Evolutionary conservation across 108 stramenopile genomes (phyloP).

Genomic region (Cylindrotheca fusiformis): DNA sequence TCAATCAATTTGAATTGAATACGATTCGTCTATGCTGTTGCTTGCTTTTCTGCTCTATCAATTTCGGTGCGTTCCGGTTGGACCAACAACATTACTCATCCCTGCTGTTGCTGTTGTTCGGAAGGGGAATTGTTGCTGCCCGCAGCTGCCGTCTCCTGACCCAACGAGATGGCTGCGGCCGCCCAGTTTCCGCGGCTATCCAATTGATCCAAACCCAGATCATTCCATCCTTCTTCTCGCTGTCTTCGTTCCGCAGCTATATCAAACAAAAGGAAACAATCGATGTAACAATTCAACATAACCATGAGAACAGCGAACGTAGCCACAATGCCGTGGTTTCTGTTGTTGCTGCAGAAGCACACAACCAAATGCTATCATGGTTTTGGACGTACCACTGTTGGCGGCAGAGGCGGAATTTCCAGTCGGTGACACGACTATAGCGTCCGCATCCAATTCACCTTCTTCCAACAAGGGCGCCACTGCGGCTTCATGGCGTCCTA

Average conservation of each 20-base stretch:
- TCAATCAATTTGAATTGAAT: too few species aligned
- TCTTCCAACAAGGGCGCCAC: conserved; percentile 69
- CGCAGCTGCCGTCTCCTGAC: neutral
- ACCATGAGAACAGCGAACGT: neutral
- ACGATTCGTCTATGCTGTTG: too few species aligned
- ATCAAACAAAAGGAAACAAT: neutral
- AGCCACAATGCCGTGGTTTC: neutral
- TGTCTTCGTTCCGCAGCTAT: conserved; percentile 59
- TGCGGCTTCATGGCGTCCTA: conserved; percentile 47
- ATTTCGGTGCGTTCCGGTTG: too few species aligned
- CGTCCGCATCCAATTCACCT: conserved; percentile 78
- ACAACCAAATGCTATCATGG: too few species aligned
- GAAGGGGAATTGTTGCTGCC: neutral
- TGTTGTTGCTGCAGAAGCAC: conserved; percentile 1
- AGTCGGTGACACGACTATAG: conserved; percentile 64
- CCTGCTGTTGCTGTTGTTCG: neutral
- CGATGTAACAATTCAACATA: neutral
- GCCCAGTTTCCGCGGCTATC: conserved; percentile 23
- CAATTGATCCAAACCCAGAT: conserved; percentile 81
- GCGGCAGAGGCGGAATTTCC: conserved; percentile 74
- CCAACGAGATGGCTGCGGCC: neutral
- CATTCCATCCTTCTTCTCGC: conserved; percentile 81
- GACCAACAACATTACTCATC: too few species aligned
- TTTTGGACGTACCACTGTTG: conserved; percentile 25
- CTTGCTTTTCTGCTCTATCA: too few species aligned